These are phyloP conservation scores for Trichoderma parareesei DNA, from an alignment of 495 filamentous ascomycete genomes.

Conservation along the genomic window DNA sequence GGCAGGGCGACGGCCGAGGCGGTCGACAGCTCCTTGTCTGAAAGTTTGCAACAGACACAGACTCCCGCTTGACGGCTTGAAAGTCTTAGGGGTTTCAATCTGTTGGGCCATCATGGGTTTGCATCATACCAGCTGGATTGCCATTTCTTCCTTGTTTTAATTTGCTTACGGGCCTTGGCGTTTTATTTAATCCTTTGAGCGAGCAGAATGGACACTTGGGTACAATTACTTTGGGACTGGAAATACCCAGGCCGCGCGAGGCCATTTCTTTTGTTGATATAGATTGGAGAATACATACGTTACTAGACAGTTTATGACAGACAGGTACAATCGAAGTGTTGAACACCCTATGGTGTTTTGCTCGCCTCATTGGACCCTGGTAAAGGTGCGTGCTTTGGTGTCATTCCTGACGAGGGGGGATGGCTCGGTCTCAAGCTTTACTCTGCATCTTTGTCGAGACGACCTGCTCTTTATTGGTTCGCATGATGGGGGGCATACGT, in stretches of 20 bases:
- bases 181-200: neutral
- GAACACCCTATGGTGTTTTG: neutral
- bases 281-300: neutral
- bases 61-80: neutral
- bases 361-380: no score
- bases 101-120: neutral
- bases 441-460: no score
- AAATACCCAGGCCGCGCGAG: constrained; percentile 10
- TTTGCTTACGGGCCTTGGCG: constrained; percentile 1
- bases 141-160: neutral
- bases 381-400: no score
- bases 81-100: neutral
- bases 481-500: no score
- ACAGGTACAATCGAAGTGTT: neutral
- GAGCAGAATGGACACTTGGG: constrained; percentile 1
- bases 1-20: constrained; percentile 34
- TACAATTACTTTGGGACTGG: neutral
- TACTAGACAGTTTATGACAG: neutral
- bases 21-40: constrained; percentile 34
- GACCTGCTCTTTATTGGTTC: no score
- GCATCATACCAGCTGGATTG: neutral
- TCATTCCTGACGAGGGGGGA: no score
- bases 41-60: constrained; percentile 21
- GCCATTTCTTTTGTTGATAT: constrained; percentile 5
- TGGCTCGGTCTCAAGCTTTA: no score